Evolutionary conservation across 495 filamentous ascomycete species (phyloP).

Genomic region (Collariella sp.): DNA sequence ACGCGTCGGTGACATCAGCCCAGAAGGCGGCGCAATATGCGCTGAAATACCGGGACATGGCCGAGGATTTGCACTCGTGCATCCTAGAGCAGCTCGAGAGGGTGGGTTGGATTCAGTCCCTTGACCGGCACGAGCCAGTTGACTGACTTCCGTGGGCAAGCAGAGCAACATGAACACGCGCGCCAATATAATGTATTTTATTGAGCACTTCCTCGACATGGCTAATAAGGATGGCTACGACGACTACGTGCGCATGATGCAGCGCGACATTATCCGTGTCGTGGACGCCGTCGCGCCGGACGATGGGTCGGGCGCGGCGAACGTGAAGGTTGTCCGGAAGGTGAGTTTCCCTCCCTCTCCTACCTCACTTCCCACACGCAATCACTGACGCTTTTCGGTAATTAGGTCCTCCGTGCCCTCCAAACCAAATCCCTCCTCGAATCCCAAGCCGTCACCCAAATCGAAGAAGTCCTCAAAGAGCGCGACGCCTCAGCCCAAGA

Average conservation of each 20-base stretch:
- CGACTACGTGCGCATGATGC: slow-evolving; percentile 86
- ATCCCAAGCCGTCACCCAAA: slow-evolving; percentile 60
- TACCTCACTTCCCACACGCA: background rate
- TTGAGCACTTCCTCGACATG: slow-evolving; percentile 89
- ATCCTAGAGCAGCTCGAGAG: slow-evolving; percentile 91
- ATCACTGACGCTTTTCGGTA: no score
- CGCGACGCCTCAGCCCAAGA: slow-evolving; percentile 47
- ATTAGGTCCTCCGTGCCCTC: slow-evolving; percentile 62
- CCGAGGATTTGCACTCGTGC: slow-evolving; percentile 93
- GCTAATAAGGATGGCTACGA: slow-evolving; percentile 62
- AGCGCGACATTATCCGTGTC: slow-evolving; percentile 79
- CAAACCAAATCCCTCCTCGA: slow-evolving; percentile 59
- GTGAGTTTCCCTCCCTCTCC: slow-evolving; percentile 29
- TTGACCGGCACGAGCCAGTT: background rate
- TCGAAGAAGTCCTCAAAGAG: slow-evolving; percentile 69
- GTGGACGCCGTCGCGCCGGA: slow-evolving; percentile 82
- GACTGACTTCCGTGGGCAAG: background rate
- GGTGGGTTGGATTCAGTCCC: slow-evolving; percentile 36
- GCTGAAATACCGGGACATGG: slow-evolving; percentile 81
- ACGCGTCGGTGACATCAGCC: slow-evolving; percentile 76
- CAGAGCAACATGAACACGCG: slow-evolving; percentile 91
- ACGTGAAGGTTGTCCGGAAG: slow-evolving; percentile 83
- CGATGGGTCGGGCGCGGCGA: slow-evolving; percentile 84
- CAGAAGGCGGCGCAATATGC: slow-evolving; percentile 94
- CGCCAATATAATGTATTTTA: slow-evolving; percentile 99